Evolutionary conservation across 176 grass and related monocot species (phyloP), one percentile per base, ranked within the genome.

Genomic region (Musa beccarii): DNA sequence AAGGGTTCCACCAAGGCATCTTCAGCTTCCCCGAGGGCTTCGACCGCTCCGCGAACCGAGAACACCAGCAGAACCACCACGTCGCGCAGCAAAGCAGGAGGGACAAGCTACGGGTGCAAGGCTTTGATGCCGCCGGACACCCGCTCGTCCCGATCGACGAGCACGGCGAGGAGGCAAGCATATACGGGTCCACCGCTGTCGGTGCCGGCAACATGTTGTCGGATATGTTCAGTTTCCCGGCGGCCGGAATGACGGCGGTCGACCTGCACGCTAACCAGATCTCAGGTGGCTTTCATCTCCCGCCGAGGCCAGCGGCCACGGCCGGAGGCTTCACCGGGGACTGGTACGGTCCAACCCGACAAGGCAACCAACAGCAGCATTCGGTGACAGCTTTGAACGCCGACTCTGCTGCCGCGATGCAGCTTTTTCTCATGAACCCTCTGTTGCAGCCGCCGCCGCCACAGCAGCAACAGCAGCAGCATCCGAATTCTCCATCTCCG

Each of bases 211-310:
- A 87, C 87, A 99, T 99, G 96, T 83, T 99, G 23, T 89, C 90
- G 1, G 96, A 99, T 80, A 99, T 99, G 96, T 99, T 99, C 83
- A 92, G 92, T 77, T 99, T 94, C 79, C 82, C 77, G 13, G 74
- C 79, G 3, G 49, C 74, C 2, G 90, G 88, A 1, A 72, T 83
- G 2, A 87, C 89, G 71, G 86, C 91, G 22, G 82, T 86, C 72
- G 88, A 99, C 81, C 76, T 99, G 49, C 76, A 92, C 11, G 88
- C 91, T 53, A 88, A 80, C 89, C 91, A 94, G 85, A 89, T 99
- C 86, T 84, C 53, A 49, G 79, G 73, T 16, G 79, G 79, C 68
- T 9, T 54, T 11, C 89, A 86, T 54, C 85, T 84, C 67, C 85
- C 83, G 49, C 74, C 80, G 1, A 74, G 76, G 72, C 75, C 71